Percentiles rank a stretch among this genome's conserved stretches.
phyloP scores from a whole-genome alignment of 768 basidiomycete genomes.

The Harrya chromipes region DNA sequence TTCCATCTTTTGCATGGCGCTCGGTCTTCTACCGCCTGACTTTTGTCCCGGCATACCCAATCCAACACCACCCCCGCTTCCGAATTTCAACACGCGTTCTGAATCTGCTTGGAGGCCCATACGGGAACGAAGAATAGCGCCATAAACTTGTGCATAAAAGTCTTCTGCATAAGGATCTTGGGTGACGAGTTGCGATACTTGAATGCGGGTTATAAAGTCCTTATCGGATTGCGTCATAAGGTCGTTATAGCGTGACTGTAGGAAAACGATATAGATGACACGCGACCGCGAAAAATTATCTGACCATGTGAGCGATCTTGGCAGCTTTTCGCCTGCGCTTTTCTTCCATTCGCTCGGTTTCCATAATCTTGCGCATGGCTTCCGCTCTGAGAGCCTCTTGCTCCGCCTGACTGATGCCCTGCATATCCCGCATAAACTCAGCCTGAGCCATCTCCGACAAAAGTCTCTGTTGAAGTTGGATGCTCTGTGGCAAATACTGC shows the following conservation, averaged over 20 bases:
- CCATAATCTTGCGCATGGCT: slow-evolving; percentile 86
- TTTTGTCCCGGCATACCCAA: slow-evolving; percentile 47
- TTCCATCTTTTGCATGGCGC: slow-evolving; percentile 90
- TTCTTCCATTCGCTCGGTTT: slow-evolving; percentile 86
- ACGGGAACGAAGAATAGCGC: slow-evolving; percentile 77
- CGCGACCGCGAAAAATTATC: slow-evolving; percentile 8
- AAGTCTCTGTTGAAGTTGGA: slow-evolving; percentile 71
- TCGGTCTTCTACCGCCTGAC: slow-evolving; percentile 66
- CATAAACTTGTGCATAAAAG: slow-evolving; percentile 97
- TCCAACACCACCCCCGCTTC: slow-evolving; percentile 85
- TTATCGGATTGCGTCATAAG: slow-evolving; percentile 98
- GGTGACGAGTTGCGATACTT: slow-evolving; percentile 96
- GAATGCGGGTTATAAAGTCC: slow-evolving; percentile 98
- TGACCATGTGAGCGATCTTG: slow-evolving; percentile 88
- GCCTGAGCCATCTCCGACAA: slow-evolving; percentile 74
- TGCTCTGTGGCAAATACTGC: slow-evolving; percentile 56
- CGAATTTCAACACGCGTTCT: slow-evolving; percentile 82
- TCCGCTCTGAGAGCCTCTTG: slow-evolving; percentile 72
- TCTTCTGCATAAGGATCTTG: slow-evolving; percentile 97
- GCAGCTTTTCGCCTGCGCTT: slow-evolving; percentile 75
- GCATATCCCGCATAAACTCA: slow-evolving; percentile 64
- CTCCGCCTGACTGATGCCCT: slow-evolving; percentile 54
- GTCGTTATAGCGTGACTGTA: slow-evolving; percentile 86
- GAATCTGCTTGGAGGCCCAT: slow-evolving; percentile 67
- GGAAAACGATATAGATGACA: background rate